Evolutionary conservation across 768 basidiomycete species (phyloP).

Genomic region (Candolleomyces eurysporus): DNA sequence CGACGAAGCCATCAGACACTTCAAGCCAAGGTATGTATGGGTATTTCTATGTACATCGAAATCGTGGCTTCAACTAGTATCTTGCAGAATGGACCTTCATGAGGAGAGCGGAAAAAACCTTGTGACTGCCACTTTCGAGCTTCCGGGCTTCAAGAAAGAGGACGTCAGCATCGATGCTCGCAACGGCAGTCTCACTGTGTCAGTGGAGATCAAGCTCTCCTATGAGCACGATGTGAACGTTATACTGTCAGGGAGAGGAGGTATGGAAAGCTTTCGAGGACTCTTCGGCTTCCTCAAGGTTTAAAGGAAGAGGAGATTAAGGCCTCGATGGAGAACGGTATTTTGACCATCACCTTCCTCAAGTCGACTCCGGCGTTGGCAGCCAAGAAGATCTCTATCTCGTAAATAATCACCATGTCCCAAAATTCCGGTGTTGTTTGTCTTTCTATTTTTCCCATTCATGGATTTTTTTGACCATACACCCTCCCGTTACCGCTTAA

Average conservation of each 20-base stretch:
- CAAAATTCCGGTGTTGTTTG: no score
- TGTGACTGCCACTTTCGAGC: slow-evolving; percentile 56
- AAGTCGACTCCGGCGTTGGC: slow-evolving; percentile 36
- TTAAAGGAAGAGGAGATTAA: slow-evolving; percentile 38
- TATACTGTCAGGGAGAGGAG: slow-evolving; percentile 48
- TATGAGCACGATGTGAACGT: slow-evolving; percentile 30
- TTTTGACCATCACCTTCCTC: slow-evolving; percentile 54
- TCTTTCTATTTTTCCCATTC: no score
- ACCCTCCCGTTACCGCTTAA: no score
- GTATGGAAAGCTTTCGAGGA: slow-evolving; percentile 43
- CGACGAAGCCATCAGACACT: slow-evolving; percentile 18
- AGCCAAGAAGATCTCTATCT: slow-evolving; percentile 32
- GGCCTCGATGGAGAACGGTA: slow-evolving; percentile 49
- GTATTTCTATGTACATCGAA: no score
- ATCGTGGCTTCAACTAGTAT: no score
- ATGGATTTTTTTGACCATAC: no score
- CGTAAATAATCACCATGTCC: slow-evolving; percentile 15
- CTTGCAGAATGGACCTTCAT: slow-evolving; percentile 51
- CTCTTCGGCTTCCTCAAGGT: slow-evolving; percentile 48
- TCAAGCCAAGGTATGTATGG: slow-evolving; percentile 29
- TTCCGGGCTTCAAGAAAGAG: slow-evolving; percentile 55
- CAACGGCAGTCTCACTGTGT: slow-evolving; percentile 47
- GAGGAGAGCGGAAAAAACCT: slow-evolving; percentile 44
- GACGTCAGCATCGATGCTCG: slow-evolving; percentile 51
- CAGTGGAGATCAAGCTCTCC: slow-evolving; percentile 42